A percentile compares a stretch with the other conserved stretches of the same genome.
phyloP scores from a whole-genome alignment of 2,329 filamentous ascomycete species.

The Diaporthe sp. region DNA sequence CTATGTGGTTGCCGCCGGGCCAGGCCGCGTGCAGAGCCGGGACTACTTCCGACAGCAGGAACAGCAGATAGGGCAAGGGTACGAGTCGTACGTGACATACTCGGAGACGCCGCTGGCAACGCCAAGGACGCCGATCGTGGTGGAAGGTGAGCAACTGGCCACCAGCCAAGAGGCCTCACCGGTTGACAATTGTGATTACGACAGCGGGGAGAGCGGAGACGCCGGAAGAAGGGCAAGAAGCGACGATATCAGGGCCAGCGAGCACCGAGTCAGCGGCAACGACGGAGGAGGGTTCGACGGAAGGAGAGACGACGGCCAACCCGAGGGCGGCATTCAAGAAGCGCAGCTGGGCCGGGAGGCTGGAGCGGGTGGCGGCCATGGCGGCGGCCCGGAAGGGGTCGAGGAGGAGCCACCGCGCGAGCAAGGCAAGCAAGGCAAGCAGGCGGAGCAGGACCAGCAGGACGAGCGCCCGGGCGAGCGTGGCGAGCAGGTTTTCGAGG shows the following conservation, averaged over 20 bases:
- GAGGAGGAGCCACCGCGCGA: slow-evolving; percentile 14
- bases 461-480: slow-evolving; percentile 2
- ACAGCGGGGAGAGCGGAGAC: not conserved
- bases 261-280: not conserved
- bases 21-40: not conserved
- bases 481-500: slow-evolving; percentile 4
- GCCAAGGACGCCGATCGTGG: slow-evolving; percentile 15
- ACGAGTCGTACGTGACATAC: not conserved
- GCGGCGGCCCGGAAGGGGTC: slow-evolving; percentile 16
- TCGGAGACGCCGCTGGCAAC: slow-evolving; percentile 19
- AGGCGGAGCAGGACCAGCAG: not conserved
- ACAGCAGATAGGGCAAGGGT: not conserved
- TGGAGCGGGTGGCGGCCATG: slow-evolving; percentile 18
- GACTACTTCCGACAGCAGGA: not conserved
- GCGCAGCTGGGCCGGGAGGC: slow-evolving; percentile 21
- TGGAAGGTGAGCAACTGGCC: slow-evolving; percentile 26
- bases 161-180: slow-evolving; percentile 22
- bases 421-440: slow-evolving; percentile 6
- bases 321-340: slow-evolving; percentile 22
- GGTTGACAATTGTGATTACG: slow-evolving; percentile 20
- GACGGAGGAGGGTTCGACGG: not conserved
- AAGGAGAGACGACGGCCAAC: not conserved
- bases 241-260: not conserved
- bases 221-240: not conserved
- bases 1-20: not conserved